Evolutionary conservation across 139 green algal species (phyloP).

Genomic region (Trebouxia sp.): DNA sequence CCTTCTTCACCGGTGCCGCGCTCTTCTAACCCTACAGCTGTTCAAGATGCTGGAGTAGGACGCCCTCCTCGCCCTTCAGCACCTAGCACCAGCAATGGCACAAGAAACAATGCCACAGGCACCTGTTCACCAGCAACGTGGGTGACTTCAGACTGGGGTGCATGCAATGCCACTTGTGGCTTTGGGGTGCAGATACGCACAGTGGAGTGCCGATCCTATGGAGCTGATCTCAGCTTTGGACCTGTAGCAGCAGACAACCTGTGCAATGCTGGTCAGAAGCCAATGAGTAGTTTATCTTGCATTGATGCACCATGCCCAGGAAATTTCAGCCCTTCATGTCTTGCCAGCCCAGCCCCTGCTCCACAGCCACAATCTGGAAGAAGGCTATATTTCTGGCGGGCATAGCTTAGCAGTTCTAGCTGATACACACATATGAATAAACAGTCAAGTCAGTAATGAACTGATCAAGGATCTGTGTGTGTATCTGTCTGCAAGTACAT

Average conservation of each 20-base stretch:
- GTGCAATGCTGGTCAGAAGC: conserved; percentile 19
- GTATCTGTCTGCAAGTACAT: no score
- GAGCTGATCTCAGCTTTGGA: background rate
- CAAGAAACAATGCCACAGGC: no score
- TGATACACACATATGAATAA: background rate
- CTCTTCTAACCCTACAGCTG: background rate
- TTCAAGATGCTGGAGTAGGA: background rate
- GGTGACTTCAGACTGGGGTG: background rate
- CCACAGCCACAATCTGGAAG: background rate
- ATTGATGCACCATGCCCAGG: background rate
- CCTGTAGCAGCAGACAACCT: background rate
- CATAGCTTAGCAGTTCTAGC: background rate
- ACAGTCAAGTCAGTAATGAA: no score
- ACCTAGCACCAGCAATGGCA: background rate
- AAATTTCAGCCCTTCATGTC: background rate
- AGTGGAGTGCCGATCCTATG: background rate
- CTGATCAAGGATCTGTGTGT: no score
- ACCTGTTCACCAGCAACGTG: background rate
- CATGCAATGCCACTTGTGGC: background rate
- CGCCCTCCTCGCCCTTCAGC: background rate
- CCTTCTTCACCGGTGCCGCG: background rate
- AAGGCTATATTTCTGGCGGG: background rate
- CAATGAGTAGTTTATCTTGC: background rate
- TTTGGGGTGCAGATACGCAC: background rate
- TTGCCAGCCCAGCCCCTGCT: background rate